These are phyloP conservation scores for Didymosphaeria variabile DNA, from an alignment of 2,329 filamentous ascomycete species.

Conservation along the genomic window DNA sequence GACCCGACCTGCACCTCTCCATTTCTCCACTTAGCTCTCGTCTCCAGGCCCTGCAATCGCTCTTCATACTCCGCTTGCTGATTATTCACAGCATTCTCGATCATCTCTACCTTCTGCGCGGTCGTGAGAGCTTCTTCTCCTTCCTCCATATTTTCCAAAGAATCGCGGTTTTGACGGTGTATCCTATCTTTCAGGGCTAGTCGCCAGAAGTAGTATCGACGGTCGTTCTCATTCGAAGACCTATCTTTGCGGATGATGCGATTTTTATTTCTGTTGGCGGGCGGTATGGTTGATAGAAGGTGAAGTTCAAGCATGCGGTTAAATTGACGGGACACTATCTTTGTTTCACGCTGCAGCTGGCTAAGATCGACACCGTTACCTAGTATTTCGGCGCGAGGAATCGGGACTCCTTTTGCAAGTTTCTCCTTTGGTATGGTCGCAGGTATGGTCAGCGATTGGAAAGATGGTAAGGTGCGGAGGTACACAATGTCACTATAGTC, in stretches of 20 bases:
- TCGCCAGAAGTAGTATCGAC: conserved; percentile 75
- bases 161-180: conserved; percentile 77
- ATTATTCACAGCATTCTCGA: conserved; percentile 72
- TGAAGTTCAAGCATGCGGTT: conserved; percentile 79
- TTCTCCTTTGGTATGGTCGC: conserved; percentile 60
- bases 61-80: conserved; percentile 79
- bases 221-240: conserved; percentile 65
- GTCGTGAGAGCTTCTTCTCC: conserved; percentile 32
- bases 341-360: conserved; percentile 66
- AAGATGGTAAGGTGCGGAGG: conserved; percentile 67
- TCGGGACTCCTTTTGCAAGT: conserved; percentile 61
- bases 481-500: conserved; percentile 77
- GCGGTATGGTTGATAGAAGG: conserved; percentile 66
- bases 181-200: conserved; percentile 80
- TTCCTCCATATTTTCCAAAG: conserved; percentile 72
- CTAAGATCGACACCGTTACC: conserved; percentile 64
- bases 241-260: conserved; percentile 55
- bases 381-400: conserved; percentile 64
- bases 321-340: conserved; percentile 82
- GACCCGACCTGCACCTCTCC: conserved; percentile 26
- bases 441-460: conserved; percentile 63
- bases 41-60: conserved; percentile 63
- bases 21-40: conserved; percentile 36
- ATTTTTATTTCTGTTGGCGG: conserved; percentile 56
- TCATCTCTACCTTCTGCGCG: conserved; percentile 73